Evolutionary conservation across 148 eudicot species (phyloP).

Genomic region (Salicornia ramosissima): DNA sequence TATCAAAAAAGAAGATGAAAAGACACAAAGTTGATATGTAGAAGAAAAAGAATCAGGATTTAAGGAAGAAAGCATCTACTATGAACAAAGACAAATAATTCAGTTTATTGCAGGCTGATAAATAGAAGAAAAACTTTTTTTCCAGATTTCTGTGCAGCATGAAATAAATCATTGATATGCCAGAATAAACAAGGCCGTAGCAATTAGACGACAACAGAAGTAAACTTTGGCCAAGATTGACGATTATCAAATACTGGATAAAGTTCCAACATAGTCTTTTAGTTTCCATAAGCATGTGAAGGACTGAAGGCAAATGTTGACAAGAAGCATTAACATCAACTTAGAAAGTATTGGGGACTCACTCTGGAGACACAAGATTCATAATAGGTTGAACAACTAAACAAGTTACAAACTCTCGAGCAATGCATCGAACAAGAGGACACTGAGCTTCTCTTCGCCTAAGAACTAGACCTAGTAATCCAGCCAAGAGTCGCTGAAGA

Average conservation of each 20-base stretch:
- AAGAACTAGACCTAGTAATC: constrained; percentile 65
- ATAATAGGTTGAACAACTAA: constrained; percentile 83
- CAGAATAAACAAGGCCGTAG: background rate
- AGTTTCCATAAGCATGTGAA: background rate
- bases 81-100: background rate
- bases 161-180: background rate
- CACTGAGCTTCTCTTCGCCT: constrained; percentile 87
- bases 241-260: background rate
- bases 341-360: constrained; percentile 33
- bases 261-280: background rate
- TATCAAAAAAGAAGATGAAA: background rate
- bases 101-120: background rate
- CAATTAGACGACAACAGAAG: background rate
- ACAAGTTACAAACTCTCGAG: constrained; percentile 86
- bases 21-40: too few relatives aligned
- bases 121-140: background rate
- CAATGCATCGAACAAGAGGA: constrained; percentile 83
- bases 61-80: background rate
- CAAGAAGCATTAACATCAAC: background rate
- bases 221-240: background rate
- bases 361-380: constrained; percentile 87
- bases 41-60: background rate
- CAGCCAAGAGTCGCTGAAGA: constrained; percentile 81
- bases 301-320: background rate
- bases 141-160: background rate